Conservation (phyloP, 148 eudicot species). For the Rhododendron griersonianum region DNA sequence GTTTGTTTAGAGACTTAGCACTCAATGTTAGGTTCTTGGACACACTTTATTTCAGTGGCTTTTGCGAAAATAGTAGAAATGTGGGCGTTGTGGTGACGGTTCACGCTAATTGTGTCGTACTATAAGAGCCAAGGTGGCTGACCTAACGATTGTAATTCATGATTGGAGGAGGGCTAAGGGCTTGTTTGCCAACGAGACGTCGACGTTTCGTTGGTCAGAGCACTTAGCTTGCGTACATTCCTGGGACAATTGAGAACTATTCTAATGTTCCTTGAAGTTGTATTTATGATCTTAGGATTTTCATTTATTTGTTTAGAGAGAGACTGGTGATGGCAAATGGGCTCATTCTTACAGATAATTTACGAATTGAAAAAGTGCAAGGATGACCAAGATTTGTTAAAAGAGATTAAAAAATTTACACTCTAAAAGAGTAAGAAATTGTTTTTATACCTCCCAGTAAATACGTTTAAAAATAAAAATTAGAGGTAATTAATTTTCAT, state of each 20-base stretch:
- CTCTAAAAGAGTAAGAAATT: too few relatives aligned
- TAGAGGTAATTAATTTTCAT: too few relatives aligned
- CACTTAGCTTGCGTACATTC: constrained; percentile 33
- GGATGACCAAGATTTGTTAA: too few relatives aligned
- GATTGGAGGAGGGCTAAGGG: constrained; percentile 45
- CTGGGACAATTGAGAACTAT: constrained; percentile 20
- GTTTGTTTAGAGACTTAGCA: constrained; percentile 18
- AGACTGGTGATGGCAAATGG: too few relatives aligned
- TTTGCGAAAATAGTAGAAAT: constrained; percentile 52
- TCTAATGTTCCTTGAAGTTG: background rate
- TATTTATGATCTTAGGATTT: background rate
- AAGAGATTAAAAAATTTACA: too few relatives aligned
- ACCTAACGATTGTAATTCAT: constrained; percentile 37
- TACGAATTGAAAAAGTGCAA: too few relatives aligned
- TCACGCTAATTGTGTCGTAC: constrained; percentile 77
- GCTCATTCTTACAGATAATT: too few relatives aligned
- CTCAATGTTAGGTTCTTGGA: constrained; percentile 39
- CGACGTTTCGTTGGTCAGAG: constrained; percentile 31
- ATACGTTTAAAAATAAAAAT: too few relatives aligned
- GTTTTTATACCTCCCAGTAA: too few relatives aligned
- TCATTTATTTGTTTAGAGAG: too few relatives aligned
- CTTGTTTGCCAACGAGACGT: constrained; percentile 13
- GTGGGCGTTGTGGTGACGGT: constrained; percentile 46
- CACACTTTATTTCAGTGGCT: constrained; percentile 59
- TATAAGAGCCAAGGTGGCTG: constrained; percentile 53